Evolutionary conservation across 805 yeast genomes (phyloP).

Genomic region (Yarrowia sp.): DNA sequence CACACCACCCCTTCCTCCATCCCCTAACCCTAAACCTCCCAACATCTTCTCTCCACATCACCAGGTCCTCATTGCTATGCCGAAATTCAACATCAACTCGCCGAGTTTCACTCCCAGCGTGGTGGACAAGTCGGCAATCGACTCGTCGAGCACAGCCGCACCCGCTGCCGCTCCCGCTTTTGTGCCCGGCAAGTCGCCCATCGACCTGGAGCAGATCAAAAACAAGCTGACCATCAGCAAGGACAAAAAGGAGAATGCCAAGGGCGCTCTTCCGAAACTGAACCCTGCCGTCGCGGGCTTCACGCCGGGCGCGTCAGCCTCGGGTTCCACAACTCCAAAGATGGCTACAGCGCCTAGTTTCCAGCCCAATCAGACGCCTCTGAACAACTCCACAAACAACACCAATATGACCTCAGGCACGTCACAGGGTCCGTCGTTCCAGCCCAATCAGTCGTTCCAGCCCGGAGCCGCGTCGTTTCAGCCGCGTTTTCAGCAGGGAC

Average conservation of each 20-base stretch:
- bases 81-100: slow-evolving; percentile 39
- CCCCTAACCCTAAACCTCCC: slow-evolving; percentile 17
- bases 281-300: slow-evolving; percentile 22
- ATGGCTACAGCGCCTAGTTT: slow-evolving; percentile 18
- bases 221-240: slow-evolving; percentile 37
- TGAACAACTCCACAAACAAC: neutral
- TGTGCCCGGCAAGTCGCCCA: slow-evolving; percentile 21
- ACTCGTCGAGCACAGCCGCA: neutral
- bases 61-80: slow-evolving; percentile 6
- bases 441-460: slow-evolving; percentile 7
- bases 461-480: slow-evolving; percentile 7
- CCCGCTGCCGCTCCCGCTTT: slow-evolving; percentile 16
- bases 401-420: neutral
- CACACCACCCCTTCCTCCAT: too few relatives aligned
- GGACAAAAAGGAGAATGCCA: slow-evolving; percentile 28
- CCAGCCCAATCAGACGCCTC: neutral
- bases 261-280: slow-evolving; percentile 12
- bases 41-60: slow-evolving; percentile 10
- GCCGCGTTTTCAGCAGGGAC: slow-evolving; percentile 2
- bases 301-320: slow-evolving; percentile 12
- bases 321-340: neutral
- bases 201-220: slow-evolving; percentile 32
- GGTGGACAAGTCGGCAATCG: slow-evolving; percentile 8
- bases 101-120: slow-evolving; percentile 34
- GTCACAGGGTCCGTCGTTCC: neutral